These are phyloP conservation scores for Viridothelium virens DNA, from an alignment of 495 filamentous ascomycete genomes.

Conservation along the genomic window DNA sequence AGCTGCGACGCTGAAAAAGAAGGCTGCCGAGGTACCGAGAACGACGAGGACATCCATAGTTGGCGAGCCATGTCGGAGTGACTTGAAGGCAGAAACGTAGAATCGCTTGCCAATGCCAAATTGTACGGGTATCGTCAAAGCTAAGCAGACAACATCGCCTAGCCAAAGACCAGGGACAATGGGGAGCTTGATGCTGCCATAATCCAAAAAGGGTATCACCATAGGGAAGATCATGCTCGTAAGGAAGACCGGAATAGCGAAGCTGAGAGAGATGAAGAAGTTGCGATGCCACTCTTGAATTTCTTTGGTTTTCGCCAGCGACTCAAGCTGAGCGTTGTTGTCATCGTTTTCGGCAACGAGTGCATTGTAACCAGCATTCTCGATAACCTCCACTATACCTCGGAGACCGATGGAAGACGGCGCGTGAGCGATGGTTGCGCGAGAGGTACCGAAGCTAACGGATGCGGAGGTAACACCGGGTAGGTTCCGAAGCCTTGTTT, in stretches of 20 bases:
- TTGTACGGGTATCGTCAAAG: slow-evolving; percentile 85
- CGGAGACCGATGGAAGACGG: slow-evolving; percentile 68
- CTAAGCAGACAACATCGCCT: slow-evolving; percentile 74
- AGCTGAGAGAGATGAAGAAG: slow-evolving; percentile 63
- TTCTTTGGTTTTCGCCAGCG: slow-evolving; percentile 89
- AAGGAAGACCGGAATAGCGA: slow-evolving; percentile 86
- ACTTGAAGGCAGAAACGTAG: slow-evolving; percentile 84
- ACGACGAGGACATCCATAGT: slow-evolving; percentile 98
- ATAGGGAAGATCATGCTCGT: slow-evolving; percentile 79
- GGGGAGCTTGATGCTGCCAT: slow-evolving; percentile 53
- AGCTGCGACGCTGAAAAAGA: slow-evolving; percentile 88
- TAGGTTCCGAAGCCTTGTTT: slow-evolving; percentile 55
- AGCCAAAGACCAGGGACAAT: slow-evolving; percentile 68
- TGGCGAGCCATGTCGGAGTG: slow-evolving; percentile 75
- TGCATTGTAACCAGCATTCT: slow-evolving; percentile 75
- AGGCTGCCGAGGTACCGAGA: slow-evolving; percentile 89
- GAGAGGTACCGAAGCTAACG: slow-evolving; percentile 61
- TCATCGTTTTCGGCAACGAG: slow-evolving; percentile 85
- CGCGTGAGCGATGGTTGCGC: slow-evolving; percentile 61
- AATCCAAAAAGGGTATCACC: slow-evolving; percentile 50
- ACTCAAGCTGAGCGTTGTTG: slow-evolving; percentile 94
- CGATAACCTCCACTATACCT: slow-evolving; percentile 71
- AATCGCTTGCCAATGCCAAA: slow-evolving; percentile 94
- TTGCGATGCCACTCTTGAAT: slow-evolving; percentile 84
- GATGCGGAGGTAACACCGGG: slow-evolving; percentile 65